A percentile compares a stretch with the other conserved stretches of the same genome.
Evolutionary conservation across 2,329 filamentous ascomycete genomes (phyloP).

Genomic region (Plenodomus biglobosus): DNA sequence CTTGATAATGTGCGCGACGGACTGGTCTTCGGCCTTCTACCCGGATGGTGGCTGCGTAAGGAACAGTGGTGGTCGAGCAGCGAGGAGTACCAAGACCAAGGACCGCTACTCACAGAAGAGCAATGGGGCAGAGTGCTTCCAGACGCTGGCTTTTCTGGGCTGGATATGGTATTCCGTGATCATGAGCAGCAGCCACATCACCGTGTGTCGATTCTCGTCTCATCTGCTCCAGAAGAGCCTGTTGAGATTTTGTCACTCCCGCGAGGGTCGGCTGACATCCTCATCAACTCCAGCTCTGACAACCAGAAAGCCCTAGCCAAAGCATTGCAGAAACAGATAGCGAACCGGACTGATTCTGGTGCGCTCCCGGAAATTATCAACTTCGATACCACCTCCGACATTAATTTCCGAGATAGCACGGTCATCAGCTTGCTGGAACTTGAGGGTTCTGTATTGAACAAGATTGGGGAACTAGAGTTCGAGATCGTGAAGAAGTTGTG

Average conservation of each 20-base stretch:
- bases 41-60: slow-evolving; percentile 21
- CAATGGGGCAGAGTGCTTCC: slow-evolving; percentile 38
- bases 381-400: too few relatives aligned
- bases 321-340: neutral
- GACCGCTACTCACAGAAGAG: neutral
- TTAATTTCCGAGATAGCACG: neutral
- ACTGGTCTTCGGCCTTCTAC: slow-evolving; percentile 14
- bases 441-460: neutral
- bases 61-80: neutral
- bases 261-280: neutral
- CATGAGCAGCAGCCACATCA: neutral
- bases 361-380: neutral
- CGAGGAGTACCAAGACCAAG: neutral
- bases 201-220: neutral
- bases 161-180: slow-evolving; percentile 18
- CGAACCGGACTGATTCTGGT: neutral
- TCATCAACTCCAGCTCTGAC: neutral
- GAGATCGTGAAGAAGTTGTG: neutral
- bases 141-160: slow-evolving; percentile 32
- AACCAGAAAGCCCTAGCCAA: neutral
- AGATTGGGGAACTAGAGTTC: neutral
- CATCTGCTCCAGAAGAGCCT: neutral
- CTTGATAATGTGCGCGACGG: slow-evolving; percentile 1
- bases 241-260: too few relatives aligned
- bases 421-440: neutral